These are phyloP conservation scores for Begonia masoniana DNA, from an alignment of 306 rosid genomes.

Conservation along the genomic window DNA sequence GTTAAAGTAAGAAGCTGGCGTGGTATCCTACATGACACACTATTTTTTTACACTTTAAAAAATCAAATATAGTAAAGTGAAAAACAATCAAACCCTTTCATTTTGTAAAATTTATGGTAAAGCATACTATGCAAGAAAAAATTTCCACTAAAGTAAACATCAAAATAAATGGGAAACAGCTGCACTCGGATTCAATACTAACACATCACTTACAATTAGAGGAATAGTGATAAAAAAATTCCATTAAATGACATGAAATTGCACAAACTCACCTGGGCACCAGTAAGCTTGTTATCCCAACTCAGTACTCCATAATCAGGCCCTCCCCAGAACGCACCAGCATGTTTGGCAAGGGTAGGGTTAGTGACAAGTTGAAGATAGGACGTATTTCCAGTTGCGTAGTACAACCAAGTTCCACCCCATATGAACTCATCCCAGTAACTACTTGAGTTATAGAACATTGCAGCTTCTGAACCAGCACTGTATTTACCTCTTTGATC, in stretches of 20 bases:
- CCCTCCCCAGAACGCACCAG: slow-evolving; percentile 99
- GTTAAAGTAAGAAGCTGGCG: too few species aligned
- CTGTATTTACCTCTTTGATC: slow-evolving; percentile 69
- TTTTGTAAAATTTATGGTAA: too few species aligned
- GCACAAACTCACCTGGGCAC: slow-evolving; percentile 67
- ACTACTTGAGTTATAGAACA: slow-evolving; percentile 66
- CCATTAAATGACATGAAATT: not conserved
- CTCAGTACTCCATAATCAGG: slow-evolving; percentile 85
- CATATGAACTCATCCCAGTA: slow-evolving; percentile 90
- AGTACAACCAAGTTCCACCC: slow-evolving; percentile 99
- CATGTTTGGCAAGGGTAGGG: slow-evolving; percentile 81
- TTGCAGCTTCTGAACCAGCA: slow-evolving; percentile 47
- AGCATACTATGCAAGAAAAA: too few species aligned
- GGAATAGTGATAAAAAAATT: too few species aligned
- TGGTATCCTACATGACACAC: too few species aligned
- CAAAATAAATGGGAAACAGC: too few species aligned
- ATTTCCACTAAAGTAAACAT: too few species aligned
- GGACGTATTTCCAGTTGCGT: slow-evolving; percentile 79
- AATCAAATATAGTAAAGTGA: too few species aligned
- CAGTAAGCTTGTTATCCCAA: slow-evolving; percentile 99
- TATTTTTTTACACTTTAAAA: too few species aligned
- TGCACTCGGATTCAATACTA: too few species aligned
- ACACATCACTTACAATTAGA: too few species aligned
- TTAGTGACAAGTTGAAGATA: slow-evolving; percentile 80
- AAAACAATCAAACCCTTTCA: too few species aligned